Evolutionary conservation across 108 stramenopile genomes (phyloP).

Genomic region (Bacterosira constricta): DNA sequence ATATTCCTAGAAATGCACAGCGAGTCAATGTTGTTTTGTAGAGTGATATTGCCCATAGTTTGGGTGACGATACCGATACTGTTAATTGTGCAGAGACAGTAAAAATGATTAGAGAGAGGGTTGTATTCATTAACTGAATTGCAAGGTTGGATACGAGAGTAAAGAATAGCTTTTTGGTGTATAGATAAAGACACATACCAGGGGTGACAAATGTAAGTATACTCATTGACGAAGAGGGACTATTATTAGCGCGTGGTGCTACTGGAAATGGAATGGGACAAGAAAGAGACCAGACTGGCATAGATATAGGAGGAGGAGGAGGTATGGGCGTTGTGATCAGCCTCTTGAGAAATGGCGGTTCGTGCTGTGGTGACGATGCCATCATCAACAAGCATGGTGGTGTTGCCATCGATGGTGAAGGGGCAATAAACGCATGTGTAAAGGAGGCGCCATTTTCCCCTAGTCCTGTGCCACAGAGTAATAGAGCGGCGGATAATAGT

Average conservation of each 20-base stretch:
- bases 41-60: constrained; percentile 57
- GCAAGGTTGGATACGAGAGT: neutral
- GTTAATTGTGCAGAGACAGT: constrained; percentile 7
- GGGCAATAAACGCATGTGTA: neutral
- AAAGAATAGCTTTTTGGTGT: neutral
- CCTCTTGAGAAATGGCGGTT: neutral
- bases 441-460: too few species aligned
- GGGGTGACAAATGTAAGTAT: constrained; percentile 64
- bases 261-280: neutral
- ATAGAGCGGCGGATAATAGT: too few species aligned
- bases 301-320: constrained; percentile 49
- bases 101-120: too few species aligned
- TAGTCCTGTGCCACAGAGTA: too few species aligned
- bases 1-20: constrained; percentile 50
- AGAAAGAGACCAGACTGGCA: constrained; percentile 54
- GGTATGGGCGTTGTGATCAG: constrained; percentile 25
- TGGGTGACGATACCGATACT: constrained; percentile 60
- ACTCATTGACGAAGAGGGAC: constrained; percentile 59
- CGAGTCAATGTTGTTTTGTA: constrained; percentile 59
- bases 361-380: neutral
- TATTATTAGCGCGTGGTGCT: too few species aligned
- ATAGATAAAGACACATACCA: neutral
- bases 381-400: neutral
- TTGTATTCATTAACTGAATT: too few species aligned
- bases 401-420: neutral